phyloP scores from a whole-genome alignment of 352 stramenopile species.

The Blastocystis sp. region DNA sequence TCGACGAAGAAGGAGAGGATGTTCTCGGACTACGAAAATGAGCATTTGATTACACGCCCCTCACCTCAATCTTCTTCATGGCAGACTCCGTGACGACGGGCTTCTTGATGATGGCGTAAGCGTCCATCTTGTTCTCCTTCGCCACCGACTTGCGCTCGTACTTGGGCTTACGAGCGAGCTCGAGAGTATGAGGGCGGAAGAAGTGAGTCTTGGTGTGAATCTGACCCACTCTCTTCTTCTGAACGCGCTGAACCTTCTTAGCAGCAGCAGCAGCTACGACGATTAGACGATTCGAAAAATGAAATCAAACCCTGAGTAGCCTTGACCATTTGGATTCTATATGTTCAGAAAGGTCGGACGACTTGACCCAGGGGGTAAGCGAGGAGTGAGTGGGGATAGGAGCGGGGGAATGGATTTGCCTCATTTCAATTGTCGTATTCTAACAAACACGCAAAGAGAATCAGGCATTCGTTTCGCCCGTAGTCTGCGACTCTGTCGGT shows the following conservation, averaged over 20 bases:
- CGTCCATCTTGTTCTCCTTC: constrained; percentile 81
- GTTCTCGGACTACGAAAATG: constrained; percentile 82
- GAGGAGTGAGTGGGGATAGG: not conserved
- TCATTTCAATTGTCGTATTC: no score
- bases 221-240: constrained; percentile 84
- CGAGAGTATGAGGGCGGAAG: constrained; percentile 95
- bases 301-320: constrained; percentile 39
- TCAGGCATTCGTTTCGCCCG: no score
- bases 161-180: constrained; percentile 82
- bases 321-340: constrained; percentile 47
- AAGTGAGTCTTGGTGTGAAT: constrained; percentile 99
- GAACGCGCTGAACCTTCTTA: constrained; percentile 53
- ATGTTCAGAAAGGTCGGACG: not conserved
- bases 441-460: no score
- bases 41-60: not conserved
- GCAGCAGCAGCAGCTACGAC: constrained; percentile 48
- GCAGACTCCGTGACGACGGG: constrained; percentile 96
- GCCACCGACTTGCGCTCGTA: constrained; percentile 83
- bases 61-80: constrained; percentile 98
- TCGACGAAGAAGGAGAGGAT: constrained; percentile 99
- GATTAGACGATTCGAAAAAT: constrained; percentile 44
- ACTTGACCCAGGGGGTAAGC: not conserved
- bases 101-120: constrained; percentile 98
- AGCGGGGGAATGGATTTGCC: no score
- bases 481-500: no score